These are phyloP conservation scores for Allomyces macrogynus DNA, from an alignment of 192 early-diverging fungal species.

Conservation along the genomic window DNA sequence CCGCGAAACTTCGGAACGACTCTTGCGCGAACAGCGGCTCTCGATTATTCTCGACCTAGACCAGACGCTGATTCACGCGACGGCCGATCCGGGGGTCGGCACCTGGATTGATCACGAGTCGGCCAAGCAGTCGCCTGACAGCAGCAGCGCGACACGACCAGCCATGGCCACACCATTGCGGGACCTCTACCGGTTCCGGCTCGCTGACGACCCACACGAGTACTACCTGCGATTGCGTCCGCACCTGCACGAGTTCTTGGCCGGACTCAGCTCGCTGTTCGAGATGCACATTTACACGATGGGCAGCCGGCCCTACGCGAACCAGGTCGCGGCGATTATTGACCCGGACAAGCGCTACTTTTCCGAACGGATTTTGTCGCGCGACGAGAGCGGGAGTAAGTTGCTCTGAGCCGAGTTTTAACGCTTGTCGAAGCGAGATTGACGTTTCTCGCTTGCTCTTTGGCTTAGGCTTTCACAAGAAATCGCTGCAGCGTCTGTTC, in stretches of 20 bases:
- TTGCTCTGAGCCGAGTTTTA: not conserved
- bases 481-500: conserved; percentile 69
- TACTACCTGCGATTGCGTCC: not conserved
- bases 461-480: conserved; percentile 40
- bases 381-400: conserved; percentile 78
- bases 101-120: not conserved
- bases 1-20: conserved; percentile 33
- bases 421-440: not conserved
- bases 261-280: conserved; percentile 40
- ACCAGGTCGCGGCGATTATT: conserved; percentile 61
- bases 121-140: no score
- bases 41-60: conserved; percentile 91
- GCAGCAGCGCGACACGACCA: no score
- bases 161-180: not conserved
- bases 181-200: conserved; percentile 48
- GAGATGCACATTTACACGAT: conserved; percentile 99
- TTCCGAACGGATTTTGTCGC: conserved; percentile 60
- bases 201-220: conserved; percentile 36
- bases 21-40: conserved; percentile 47
- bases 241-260: conserved; percentile 48
- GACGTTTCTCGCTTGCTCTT: not conserved
- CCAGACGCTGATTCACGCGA: conserved; percentile 89
- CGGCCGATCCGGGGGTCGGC: not conserved
- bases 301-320: conserved; percentile 85
- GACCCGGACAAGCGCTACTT: conserved; percentile 67